phyloP scores from a whole-genome alignment of 2,329 filamentous ascomycete species.

The Fusarium mundagurra region DNA sequence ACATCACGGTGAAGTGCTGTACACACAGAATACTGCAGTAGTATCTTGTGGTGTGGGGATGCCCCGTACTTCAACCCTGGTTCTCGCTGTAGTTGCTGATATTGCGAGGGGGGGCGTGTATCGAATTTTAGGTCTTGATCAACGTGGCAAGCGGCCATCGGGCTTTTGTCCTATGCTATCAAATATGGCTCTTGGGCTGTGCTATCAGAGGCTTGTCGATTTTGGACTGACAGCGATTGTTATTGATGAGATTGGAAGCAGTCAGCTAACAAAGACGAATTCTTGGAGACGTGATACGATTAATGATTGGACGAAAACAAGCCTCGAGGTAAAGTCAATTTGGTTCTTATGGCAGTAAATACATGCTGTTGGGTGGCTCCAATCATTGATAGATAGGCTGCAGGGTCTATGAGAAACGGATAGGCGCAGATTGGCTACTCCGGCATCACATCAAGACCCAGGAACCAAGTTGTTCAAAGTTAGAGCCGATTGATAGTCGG shows the following conservation, averaged over 20 bases:
- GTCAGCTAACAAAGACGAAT: not conserved
- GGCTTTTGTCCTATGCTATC: constrained; percentile 19
- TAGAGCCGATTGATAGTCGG: constrained; percentile 25
- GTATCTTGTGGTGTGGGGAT: constrained; percentile 41
- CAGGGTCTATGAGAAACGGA: constrained; percentile 40
- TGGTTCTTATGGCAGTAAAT: not conserved
- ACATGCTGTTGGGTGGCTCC: constrained; percentile 4
- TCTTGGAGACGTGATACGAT: not conserved
- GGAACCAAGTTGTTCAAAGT: constrained; percentile 35
- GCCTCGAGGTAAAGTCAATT: not conserved
- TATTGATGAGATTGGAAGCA: not conserved
- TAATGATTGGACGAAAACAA: not conserved
- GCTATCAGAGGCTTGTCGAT: not conserved
- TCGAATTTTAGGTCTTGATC: constrained; percentile 40
- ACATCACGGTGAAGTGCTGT: constrained; percentile 33
- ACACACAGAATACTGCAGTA: constrained; percentile 32
- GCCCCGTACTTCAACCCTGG: constrained; percentile 31
- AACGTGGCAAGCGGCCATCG: constrained; percentile 49
- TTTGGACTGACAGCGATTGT: not conserved
- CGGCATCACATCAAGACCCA: constrained; percentile 36
- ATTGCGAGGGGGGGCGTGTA: constrained; percentile 32
- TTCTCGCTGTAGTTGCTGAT: constrained; percentile 31
- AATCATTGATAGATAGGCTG: constrained; percentile 32
- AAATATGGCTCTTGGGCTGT: not conserved
- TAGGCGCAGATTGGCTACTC: constrained; percentile 22